A percentile compares a stretch with the other conserved stretches of the same genome.
Evolutionary conservation across 2,329 filamentous ascomycete genomes (phyloP).

Genomic region (Fonsecaea monophora): DNA sequence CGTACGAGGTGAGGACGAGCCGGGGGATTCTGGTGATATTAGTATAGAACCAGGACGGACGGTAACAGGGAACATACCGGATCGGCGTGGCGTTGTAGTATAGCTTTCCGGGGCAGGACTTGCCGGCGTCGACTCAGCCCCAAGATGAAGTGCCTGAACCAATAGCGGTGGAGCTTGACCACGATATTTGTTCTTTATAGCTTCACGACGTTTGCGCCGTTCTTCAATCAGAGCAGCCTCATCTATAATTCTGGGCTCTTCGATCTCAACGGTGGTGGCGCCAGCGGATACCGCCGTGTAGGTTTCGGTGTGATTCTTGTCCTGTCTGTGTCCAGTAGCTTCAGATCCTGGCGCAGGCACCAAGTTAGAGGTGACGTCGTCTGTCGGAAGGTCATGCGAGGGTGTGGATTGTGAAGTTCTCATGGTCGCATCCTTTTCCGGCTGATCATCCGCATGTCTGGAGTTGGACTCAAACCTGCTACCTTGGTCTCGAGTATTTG

Average conservation of each 20-base stretch:
- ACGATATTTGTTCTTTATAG: constrained; percentile 82
- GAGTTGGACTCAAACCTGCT: constrained; percentile 4
- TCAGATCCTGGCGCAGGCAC: not conserved
- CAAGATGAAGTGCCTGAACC: constrained; percentile 73
- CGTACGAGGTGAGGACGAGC: constrained; percentile 55
- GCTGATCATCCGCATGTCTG: not conserved
- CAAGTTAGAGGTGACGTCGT: constrained; percentile 7
- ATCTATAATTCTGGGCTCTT: constrained; percentile 69
- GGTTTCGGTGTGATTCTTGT: constrained; percentile 10
- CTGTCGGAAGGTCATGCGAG: not conserved
- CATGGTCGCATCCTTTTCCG: not conserved
- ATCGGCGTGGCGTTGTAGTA: constrained; percentile 37
- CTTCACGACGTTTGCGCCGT: constrained; percentile 81
- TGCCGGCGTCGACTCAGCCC: constrained; percentile 63
- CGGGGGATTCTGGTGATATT: constrained; percentile 45
- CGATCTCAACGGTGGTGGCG: constrained; percentile 41
- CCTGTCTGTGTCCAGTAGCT: not conserved
- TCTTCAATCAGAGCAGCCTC: constrained; percentile 85
- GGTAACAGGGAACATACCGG: constrained; percentile 49
- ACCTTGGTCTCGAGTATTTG: not conserved
- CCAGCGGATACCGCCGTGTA: constrained; percentile 30
- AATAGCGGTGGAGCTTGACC: constrained; percentile 73
- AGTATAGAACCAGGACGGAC: constrained; percentile 50
- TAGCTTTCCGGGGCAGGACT: constrained; percentile 55
- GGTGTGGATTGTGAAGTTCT: not conserved